Base-by-base conservation (phyloP, 1,284 basidiomycete genomes). In the Cerioporus squamosus region DNA sequence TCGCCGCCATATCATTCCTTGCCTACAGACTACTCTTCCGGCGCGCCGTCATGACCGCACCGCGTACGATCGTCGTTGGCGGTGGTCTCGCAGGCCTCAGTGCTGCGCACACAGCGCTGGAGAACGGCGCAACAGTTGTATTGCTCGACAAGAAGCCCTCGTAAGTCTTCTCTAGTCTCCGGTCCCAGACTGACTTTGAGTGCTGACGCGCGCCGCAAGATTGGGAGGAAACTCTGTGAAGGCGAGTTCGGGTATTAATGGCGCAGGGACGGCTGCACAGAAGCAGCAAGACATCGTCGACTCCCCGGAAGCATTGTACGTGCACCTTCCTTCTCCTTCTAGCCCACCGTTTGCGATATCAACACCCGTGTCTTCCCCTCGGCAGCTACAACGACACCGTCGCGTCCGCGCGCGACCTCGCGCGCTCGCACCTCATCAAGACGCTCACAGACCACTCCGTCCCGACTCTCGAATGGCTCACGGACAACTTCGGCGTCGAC, bases 391-490 rank as follows among this genome's bases (percentile, higher is more conserved):
- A 51, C 22, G 49, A 51, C 26, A 51, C 49, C n/a, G 23, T 31
- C 24, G 39, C 49, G n/a, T 51, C 49, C 81, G 94, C 95, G 61
- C 91, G 95, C 68, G 96, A 99, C 20, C 90, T 98, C 47, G 96
- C 97, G 40, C 90, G 97, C 48, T 94, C 97, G 70, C 95, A 98
- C 73, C 85, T 99, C 59, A 98, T 99, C 77, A 85, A 85, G 55
- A 96, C 98, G 55, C 88, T 99, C 65, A 98, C 97, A 29, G 93
- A 94, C 60, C 89, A 91, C 66, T 98, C 96, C 9, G 97, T 91
- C 44, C 94, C 96, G 70, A 97, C 97, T 45, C 96, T 99, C 74
- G 94, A 97, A 81, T 99, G 97, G 95, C 84, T 99, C 44, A 89
- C 93, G 72, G 83, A 87, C 80, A 90, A 88, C 74, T 97, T 97